Percentiles rank a stretch among this genome's conserved stretches.
Evolutionary conservation across 2,329 filamentous ascomycete genomes (phyloP).

Genomic region (Botrytis byssoidea): DNA sequence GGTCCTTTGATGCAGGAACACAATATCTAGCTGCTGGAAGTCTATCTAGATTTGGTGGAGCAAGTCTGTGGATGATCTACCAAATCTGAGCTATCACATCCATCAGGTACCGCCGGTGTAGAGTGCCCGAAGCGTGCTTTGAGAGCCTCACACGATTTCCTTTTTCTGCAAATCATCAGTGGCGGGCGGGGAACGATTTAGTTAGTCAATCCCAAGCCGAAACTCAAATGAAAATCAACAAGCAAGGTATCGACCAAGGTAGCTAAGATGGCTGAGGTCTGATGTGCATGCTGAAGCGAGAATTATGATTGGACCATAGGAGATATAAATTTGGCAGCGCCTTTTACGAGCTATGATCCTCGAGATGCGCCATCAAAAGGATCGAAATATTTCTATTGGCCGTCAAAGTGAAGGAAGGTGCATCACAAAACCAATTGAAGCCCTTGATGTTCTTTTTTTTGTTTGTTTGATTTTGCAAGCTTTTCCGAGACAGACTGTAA

Average conservation of each 20-base stretch:
- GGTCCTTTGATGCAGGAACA: slow-evolving; percentile 20
- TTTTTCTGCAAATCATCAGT: slow-evolving; percentile 17
- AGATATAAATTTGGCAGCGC: neutral
- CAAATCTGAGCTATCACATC: slow-evolving; percentile 22
- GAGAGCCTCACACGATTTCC: slow-evolving; percentile 21
- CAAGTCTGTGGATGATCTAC: slow-evolving; percentile 17
- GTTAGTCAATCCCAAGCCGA: slow-evolving; percentile 4
- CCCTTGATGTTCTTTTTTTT: neutral
- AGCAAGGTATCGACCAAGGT: neutral
- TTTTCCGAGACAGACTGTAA: slow-evolving; percentile 7
- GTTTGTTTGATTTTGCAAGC: neutral
- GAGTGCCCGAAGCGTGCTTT: slow-evolving; percentile 14
- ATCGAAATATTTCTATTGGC: neutral
- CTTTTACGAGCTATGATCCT: slow-evolving; percentile 8
- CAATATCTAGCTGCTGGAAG: slow-evolving; percentile 17
- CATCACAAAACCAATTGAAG: neutral
- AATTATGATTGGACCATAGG: slow-evolving; percentile 9
- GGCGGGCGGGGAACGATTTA: slow-evolving; percentile 12
- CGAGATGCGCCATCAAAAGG: slow-evolving; percentile 14
- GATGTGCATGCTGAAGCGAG: slow-evolving; percentile 18
- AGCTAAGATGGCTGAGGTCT: neutral
- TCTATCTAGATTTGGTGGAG: slow-evolving; percentile 21
- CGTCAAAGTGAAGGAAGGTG: neutral
- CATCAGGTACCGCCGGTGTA: slow-evolving; percentile 20
- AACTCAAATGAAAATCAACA: neutral